These are phyloP conservation scores for Durusdinium trenchii DNA, from an alignment of 73 alveolate genomes.

Conservation along the genomic window DNA sequence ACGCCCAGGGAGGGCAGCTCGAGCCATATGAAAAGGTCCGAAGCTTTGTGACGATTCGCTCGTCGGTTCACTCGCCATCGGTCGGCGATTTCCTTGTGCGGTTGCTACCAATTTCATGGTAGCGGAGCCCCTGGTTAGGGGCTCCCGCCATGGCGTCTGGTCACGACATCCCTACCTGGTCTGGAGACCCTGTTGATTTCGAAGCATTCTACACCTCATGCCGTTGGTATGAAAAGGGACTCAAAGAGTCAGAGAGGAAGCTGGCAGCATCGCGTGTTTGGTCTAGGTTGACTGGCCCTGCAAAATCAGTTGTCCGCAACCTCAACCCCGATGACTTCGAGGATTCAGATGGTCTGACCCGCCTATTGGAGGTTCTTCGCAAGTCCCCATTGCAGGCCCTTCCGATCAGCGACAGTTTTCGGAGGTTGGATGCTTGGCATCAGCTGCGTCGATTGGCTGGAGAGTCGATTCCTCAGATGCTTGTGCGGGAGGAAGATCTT, in stretches of 20 bases:
- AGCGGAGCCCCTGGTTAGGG: not conserved
- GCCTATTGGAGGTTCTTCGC: not conserved
- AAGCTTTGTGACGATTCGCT: too few species aligned
- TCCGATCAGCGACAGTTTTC: not conserved
- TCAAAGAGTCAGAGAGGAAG: not conserved
- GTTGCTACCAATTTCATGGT: constrained; percentile 22
- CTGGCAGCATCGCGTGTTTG: not conserved
- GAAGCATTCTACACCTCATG: not conserved
- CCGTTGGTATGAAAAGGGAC: not conserved
- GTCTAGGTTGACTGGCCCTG: not conserved
- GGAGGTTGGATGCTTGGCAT: not conserved
- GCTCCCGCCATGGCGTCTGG: constrained; percentile 1
- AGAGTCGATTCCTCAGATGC: not conserved
- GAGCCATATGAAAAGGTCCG: too few species aligned
- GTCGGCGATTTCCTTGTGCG: not conserved
- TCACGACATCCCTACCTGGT: not conserved
- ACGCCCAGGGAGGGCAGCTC: too few species aligned
- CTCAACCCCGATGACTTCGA: not conserved
- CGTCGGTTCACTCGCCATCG: not conserved
- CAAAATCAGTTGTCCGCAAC: not conserved
- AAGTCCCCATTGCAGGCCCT: not conserved
- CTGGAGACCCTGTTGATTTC: not conserved
- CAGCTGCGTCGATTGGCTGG: not conserved
- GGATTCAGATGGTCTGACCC: not conserved
- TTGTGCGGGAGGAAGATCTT: not conserved